phyloP scores from a whole-genome alignment of 1,139 yeast species.

The Yarrowia galli region DNA sequence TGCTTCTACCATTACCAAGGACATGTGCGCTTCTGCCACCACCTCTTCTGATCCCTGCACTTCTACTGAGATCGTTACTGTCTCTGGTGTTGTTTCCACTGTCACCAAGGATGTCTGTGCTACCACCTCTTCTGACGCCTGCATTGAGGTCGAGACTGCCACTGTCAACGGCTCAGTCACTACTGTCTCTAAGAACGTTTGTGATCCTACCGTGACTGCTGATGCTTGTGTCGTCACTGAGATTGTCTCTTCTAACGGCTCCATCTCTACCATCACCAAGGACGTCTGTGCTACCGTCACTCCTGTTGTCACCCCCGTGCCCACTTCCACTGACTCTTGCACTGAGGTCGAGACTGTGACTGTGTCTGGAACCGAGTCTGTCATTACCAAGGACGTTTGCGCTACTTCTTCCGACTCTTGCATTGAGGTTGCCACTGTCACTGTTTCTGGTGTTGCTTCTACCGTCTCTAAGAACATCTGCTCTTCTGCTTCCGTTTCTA shows the following conservation, averaged over 20 bases:
- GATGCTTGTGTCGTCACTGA: slow-evolving; percentile 4
- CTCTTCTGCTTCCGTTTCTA: not conserved
- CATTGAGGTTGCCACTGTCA: not conserved
- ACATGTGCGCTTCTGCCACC: not conserved
- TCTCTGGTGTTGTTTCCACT: not conserved
- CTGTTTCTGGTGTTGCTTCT: not conserved
- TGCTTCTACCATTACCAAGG: not conserved
- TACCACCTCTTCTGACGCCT: not conserved
- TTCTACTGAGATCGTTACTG: not conserved
- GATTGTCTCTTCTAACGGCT: slow-evolving; percentile 2
- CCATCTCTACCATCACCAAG: not conserved
- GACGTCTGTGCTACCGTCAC: not conserved
- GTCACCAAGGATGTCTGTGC: slow-evolving; percentile 1
- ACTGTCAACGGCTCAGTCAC: not conserved
- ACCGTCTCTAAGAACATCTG: not conserved
- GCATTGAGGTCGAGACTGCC: not conserved
- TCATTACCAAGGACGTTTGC: not conserved
- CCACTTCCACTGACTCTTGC: not conserved
- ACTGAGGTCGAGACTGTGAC: not conserved
- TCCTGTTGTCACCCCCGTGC: not conserved
- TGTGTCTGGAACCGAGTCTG: not conserved
- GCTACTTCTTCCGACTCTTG: not conserved
- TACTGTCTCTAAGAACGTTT: not conserved
- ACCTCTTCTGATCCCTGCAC: not conserved
- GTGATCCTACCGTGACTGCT: not conserved